phyloP scores from a whole-genome alignment of 148 eudicot genomes.

The Rhododendron williamsianum region DNA sequence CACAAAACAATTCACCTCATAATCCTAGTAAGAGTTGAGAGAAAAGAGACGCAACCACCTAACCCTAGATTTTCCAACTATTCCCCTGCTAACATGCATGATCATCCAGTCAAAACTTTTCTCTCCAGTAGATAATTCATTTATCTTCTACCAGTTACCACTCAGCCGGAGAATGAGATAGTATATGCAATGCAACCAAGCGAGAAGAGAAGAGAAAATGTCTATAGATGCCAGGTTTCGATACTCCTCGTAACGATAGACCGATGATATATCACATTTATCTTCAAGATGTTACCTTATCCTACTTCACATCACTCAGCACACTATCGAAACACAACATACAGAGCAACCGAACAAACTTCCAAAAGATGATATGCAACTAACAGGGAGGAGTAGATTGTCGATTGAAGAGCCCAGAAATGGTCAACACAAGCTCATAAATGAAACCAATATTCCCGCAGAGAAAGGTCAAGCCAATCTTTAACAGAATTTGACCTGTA shows the following conservation, averaged over 20 bases:
- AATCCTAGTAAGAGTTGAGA: not conserved
- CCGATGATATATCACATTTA: not conserved
- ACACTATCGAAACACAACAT: not conserved
- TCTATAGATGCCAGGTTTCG: not conserved
- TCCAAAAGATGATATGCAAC: not conserved
- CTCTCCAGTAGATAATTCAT: not conserved
- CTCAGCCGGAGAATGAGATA: not conserved
- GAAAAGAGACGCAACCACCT: not conserved
- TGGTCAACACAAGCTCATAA: conserved; percentile 6
- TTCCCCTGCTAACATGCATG: not conserved
- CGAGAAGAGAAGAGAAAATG: not conserved
- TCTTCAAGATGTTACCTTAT: not conserved
- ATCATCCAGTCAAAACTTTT: not conserved
- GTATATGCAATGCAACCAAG: not conserved
- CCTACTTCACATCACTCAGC: not conserved
- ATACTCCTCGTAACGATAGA: not conserved
- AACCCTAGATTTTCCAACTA: not conserved
- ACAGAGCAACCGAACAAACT: not conserved
- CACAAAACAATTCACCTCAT: not conserved
- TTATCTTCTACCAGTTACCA: not conserved
- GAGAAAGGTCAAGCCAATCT: not conserved
- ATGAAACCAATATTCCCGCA: not conserved
- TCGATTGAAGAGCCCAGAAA: not conserved
- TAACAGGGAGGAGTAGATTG: not conserved
- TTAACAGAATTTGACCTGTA: not conserved